Evolutionary conservation across 2,329 filamentous ascomycete species (phyloP).

Genomic region (Aureobasidium uvarum): DNA sequence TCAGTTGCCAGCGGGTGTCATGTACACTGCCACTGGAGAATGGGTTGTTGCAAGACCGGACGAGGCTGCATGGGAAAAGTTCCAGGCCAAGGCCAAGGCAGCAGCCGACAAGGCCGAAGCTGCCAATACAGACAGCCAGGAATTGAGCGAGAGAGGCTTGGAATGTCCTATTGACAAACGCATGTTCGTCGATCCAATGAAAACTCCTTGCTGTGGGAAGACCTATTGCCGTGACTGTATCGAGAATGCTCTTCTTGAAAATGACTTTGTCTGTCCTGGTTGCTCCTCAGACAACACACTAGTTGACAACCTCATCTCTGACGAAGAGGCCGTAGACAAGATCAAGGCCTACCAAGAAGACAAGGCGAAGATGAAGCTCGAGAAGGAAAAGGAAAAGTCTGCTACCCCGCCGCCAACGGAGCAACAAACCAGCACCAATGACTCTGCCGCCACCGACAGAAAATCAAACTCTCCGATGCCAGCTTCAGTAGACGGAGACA

Average conservation of each 20-base stretch:
- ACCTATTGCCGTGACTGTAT: constrained; percentile 99
- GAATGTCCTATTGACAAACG: constrained; percentile 96
- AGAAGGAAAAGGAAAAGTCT: constrained; percentile 45
- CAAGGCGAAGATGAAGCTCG: constrained; percentile 46
- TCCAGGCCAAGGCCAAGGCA: constrained; percentile 89
- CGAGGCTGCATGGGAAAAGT: constrained; percentile 94
- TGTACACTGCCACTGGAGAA: constrained; percentile 97
- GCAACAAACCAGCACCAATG: constrained; percentile 27
- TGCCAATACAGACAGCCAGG: constrained; percentile 74
- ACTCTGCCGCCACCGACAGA: constrained; percentile 19
- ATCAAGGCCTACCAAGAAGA: constrained; percentile 71
- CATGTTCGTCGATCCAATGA: constrained; percentile 97
- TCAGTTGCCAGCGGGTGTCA: constrained; percentile 82
- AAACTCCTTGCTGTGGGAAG: constrained; percentile 97
- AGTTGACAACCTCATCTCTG: constrained; percentile 82
- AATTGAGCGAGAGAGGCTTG: constrained; percentile 81
- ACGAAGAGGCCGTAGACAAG: constrained; percentile 84
- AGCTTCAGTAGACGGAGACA: constrained; percentile 29
- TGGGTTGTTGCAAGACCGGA: constrained; percentile 96
- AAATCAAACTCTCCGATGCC: constrained; percentile 29
- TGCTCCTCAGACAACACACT: constrained; percentile 89
- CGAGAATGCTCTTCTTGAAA: constrained; percentile 96
- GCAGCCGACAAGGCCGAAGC: constrained; percentile 73
- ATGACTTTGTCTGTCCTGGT: constrained; percentile 91
- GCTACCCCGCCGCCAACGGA: constrained; percentile 43